A percentile compares a stretch with the other conserved stretches of the same genome.
These are phyloP conservation scores for Chaetoscypha palmicola DNA, from an alignment of 2,329 filamentous ascomycete species.

Conservation along the genomic window DNA sequence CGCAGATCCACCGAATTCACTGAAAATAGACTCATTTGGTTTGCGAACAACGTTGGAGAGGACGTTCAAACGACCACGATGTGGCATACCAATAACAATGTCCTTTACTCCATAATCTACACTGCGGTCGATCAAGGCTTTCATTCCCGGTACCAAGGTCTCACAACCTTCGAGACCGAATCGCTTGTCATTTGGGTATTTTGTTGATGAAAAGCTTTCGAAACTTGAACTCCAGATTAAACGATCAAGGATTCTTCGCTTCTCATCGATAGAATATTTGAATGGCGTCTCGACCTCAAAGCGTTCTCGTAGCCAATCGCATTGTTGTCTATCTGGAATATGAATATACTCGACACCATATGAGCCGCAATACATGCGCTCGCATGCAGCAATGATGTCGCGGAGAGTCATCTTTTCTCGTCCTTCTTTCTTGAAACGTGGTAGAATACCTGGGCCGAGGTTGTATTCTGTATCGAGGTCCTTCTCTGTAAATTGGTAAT, in stretches of 20 bases:
- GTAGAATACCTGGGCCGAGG: conserved; percentile 89
- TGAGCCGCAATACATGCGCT: conserved; percentile 94
- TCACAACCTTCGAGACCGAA: conserved; percentile 98
- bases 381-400: conserved; percentile 88
- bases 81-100: conserved; percentile 98
- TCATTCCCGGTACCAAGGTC: conserved; percentile 96
- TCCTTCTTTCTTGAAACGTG: conserved; percentile 80
- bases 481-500: conserved; percentile 92
- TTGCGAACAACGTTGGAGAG: conserved; percentile 98
- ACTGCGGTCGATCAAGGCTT: conserved; percentile 94
- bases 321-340: conserved; percentile 94
- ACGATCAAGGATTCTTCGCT: conserved; percentile 93
- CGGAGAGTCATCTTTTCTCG: conserved; percentile 94
- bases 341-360: conserved; percentile 98
- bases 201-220: conserved; percentile 88
- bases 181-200: conserved; percentile 99
- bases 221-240: conserved; percentile 99
- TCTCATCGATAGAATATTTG: conserved; percentile 97
- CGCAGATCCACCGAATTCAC: conserved; percentile 84
- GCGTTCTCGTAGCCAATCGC: conserved; percentile 95
- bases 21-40: conserved; percentile 99
- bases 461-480: conserved; percentile 89
- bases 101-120: conserved; percentile 99
- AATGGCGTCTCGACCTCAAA: conserved; percentile 91
- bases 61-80: conserved; percentile 96